Evolutionary conservation across 73 alveolate species (phyloP), one percentile per base, ranked within the genome.

Genomic region (Breviolum minutum): DNA sequence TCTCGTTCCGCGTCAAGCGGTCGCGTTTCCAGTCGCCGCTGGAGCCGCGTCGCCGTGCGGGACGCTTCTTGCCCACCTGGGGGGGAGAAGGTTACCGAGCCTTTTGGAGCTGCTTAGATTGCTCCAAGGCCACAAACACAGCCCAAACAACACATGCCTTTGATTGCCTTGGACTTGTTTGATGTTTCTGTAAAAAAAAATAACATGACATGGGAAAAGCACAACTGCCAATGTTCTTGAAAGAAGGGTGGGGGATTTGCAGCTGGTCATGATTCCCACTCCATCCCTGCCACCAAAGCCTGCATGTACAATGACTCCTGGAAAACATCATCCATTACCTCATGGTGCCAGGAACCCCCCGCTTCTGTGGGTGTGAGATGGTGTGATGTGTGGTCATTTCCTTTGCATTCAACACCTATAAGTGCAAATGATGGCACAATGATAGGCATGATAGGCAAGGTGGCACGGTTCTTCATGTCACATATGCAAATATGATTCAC

Each of bases 21-120:
- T 92, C 98, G 27, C 98, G 89, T 48, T 84, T 84, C 98, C 98
- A 92, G 90, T 92, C 98, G 81, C 91, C 98, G 20, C 89, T 70
- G 82, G 98, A 92, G 20, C 98, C 98, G 54, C 98, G 90, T 2
- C 98, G 90, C 66, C 98, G 98, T 48, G 91, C 98, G 14, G 98
- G 98, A 8, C 98, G 86, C 90, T 92, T 92, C 89, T 74, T 62
- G 30, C 98, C 77, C 54, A 81, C 90, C 98, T 86, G 94, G 8
- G 10, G 61, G 29, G 76, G 48, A 40, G 48, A 40, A 40, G 54
- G 17, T 68, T 68, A 6, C 17, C 17, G 24, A 66, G 74, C 74
- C 24, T 68, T 68, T 68, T 14, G 77, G 24, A 68, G 77, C n/a
- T 14, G 77, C 6, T 17, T 68, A 22, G 24, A 6, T 14, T 68